Evolutionary conservation across 768 basidiomycete species (phyloP), one percentile per base, ranked within the genome.

Genomic region (Pholiota microspora): DNA sequence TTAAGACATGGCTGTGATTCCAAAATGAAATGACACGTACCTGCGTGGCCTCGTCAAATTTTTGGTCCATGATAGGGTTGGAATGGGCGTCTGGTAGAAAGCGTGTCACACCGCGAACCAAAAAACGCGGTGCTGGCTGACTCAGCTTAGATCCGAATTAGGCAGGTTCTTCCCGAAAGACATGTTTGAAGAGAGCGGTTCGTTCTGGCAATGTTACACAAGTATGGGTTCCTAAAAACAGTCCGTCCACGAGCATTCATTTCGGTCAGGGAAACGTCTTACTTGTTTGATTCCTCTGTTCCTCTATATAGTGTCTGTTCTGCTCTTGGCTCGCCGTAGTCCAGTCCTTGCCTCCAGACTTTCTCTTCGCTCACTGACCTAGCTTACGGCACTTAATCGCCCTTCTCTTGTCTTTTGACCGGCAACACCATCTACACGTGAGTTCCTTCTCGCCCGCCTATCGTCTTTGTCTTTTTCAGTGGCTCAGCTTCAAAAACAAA

Each of bases 1-100:
- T n/a, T 49, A 15, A 60, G 51, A 40, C 5, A 27, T 35, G 27
- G 27, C 16, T 31, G 45, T 21, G 38, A 6, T 7, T 9, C 10
- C 13, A 0, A 21, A 4, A 16, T 55, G 34, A 23, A 54, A 49
- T 45, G 35, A 35, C 4, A 60, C 72, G 51, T 49, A 88, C 90
- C 74, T 88, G 85, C 23, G 89, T 84, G n/a, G 84, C 78, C 53
- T 89, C 85, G 74, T 93, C 89, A 56, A 92, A 87, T 67, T 85
- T 79, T 53, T 74, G 82, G 50, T 77, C 69, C 78, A 82, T 82
- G 65, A 60, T 56, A 60, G 44, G 18, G 53, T 23, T 48, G 24
- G 55, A 49, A 34, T 52, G 32, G 55, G 53, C 23, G 55, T 51
- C 29, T 52, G 23, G 38, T 23, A 10, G 1, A 23, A 18, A 8